These are phyloP conservation scores for Knoxia roxburghii DNA, from an alignment of 257 asterid species.

Conservation along the genomic window DNA sequence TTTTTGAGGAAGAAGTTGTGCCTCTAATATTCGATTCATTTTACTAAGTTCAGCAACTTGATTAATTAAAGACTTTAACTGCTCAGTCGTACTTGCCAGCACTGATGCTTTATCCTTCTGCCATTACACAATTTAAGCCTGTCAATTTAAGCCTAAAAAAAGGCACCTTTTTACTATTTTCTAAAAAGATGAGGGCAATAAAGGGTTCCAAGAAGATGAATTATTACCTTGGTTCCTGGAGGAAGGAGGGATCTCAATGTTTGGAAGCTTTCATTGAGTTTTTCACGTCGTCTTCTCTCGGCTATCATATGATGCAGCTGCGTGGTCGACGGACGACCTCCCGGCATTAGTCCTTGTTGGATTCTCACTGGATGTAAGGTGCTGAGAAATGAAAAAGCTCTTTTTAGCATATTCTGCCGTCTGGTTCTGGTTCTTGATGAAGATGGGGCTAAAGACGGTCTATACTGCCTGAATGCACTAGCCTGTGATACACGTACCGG, in stretches of 20 bases:
- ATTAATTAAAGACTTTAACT: conserved; percentile 44
- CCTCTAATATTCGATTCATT: conserved; percentile 44
- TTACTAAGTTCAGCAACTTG: conserved; percentile 47
- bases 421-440: conserved; percentile 2
- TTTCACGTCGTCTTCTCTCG: conserved; percentile 61
- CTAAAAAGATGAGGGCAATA: no score
- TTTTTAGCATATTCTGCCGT: conserved; percentile 39
- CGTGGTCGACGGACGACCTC: conserved; percentile 29
- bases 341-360: conserved; percentile 23
- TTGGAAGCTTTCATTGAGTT: conserved; percentile 64
- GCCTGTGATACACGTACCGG: background rate
- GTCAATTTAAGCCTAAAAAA: no score
- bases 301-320: conserved; percentile 72
- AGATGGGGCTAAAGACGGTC: conserved; percentile 13
- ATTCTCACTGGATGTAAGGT: conserved; percentile 27
- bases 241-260: conserved; percentile 69
- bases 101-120: conserved; percentile 88
- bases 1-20: conserved; percentile 15
- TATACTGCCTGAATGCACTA: conserved; percentile 50
- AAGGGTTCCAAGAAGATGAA: no score
- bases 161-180: no score
- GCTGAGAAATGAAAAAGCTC: conserved; percentile 47
- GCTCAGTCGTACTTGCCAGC: conserved; percentile 54
- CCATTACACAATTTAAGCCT: background rate
- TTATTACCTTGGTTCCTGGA: conserved; percentile 73